Evolutionary conservation across 495 filamentous ascomycete genomes (phyloP), one percentile per base, ranked within the genome.

Genomic region (Aspergillus indologenus): DNA sequence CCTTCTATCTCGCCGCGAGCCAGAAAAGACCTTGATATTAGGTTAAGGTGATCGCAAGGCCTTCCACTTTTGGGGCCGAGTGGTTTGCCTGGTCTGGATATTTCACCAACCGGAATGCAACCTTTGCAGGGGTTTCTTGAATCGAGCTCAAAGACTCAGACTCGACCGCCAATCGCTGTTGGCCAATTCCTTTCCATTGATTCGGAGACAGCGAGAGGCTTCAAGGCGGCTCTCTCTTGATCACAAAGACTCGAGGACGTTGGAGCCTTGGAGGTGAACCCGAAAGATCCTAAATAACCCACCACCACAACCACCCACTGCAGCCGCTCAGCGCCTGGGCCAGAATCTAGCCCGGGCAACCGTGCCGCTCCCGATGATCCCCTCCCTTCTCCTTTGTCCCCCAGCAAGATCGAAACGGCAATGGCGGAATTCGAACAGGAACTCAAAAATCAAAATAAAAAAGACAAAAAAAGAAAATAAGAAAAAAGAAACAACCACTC

Each of bases 331-430:
- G 42, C 45, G 55, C 55, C 55, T 18, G 29, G 55, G 55, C 55
- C 55, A 50, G 55, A 50, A 42, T 29, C 31, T 7, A 26, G 26
- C 31, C 23, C 56, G 40, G 40, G 22, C 47, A 40, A 52, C 48
- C 47, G 42, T n/a, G 9, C 45, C 48, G 48, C 48, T 51, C 29
- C 23, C 48, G 29, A 57, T 29, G 26, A 29, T 29, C 26, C 34
- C 45, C 45, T 15, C 26, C 45, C 19, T 49, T 23, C 47, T 46
- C 8, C n/a, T n/a, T n/a, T n/a, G n/a, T n/a, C 21, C 23, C 47
- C 48, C 15, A 51, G 24, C n/a, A 19, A 51, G 23, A 18, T 29
- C 24, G 48, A 26, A n/a, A 47, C 45, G 45, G 22, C 19, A 51
- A 51, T 31, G 21, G 48, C 47, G 19, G 47, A 14, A 40, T 40